Evolutionary conservation across 2,329 filamentous ascomycete genomes (phyloP), one percentile per base, ranked within the genome.

Genomic region (Calycina marina): DNA sequence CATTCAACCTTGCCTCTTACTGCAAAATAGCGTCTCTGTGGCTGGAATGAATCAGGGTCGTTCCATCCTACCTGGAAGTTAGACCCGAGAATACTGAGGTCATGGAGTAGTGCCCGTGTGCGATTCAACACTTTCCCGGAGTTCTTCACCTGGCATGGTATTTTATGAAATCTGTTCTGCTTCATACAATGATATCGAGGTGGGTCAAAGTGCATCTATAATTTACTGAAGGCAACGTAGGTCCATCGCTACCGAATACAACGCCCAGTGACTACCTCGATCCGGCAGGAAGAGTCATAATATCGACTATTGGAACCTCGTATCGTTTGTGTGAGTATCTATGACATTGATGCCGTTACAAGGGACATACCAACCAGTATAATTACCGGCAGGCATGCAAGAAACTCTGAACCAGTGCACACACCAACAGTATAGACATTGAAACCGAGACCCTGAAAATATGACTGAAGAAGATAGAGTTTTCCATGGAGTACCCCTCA

Each of bases 401-500:
- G 41, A 39, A 14, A 40, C 36, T 25, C 49, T 40, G 1, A 32
- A 34, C 31, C 46, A 25, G n/a, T 43, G 28, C 45, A 39, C 20
- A 46, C 46, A 4, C 71, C 73, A 0, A 63, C 61, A 0, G 65
- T 59, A 46, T 73, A 75, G 1, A 67, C 61, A 11, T 53, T 47
- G 32, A 65, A 72, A 1, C 66, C 66, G n/a, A 72, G 42, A 2
- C 54, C 61, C 12, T 52, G 4, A 73, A 54, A 9, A 70, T 49
- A 40, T 68, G 56, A 41, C 63, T 59, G 42, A 72, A 70, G 13
- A 75, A 57, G 25, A 70, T 58, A 33, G 58, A 64, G 15, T 59
- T 58, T 45, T 74, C 69, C 59, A 76, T 68, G 52, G 69, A 76
- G 48, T 75, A 76, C 0, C 71, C 70, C 12, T 71, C 71, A 32